Base-by-base conservation (phyloP, 2,329 filamentous ascomycete species). In the Ascochyta lentis region DNA sequence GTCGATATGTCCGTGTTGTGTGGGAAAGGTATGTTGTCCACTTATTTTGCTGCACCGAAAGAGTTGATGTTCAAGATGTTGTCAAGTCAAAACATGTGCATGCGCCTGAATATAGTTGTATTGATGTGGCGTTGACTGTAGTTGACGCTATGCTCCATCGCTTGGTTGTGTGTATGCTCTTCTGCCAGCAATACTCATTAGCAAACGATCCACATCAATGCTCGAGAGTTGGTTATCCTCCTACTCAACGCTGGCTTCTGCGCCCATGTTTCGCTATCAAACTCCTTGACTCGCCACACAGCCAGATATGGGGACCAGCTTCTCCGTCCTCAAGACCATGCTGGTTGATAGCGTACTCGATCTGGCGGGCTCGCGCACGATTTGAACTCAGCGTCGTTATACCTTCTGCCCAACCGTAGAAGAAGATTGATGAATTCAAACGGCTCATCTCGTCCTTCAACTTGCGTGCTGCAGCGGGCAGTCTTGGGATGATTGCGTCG, bases 341-440 rank as follows among this genome's bases (percentile, higher is more conserved):
- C 56, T 80, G 78, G 58, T 88, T 85, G 43, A 89, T 77, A 3
- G 81, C 77, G 23, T 69, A 72, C 61, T 90, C 85, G 40, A 93
- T 84, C 60, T 87, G 83, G 61, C 85, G 89, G 22, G 85, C 83
- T 40, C 89, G 86, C 1, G 84, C 84, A 22, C 84, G 81, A 68
- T 93, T 92, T 58, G 87, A 88, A 3, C 89, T 91, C 47, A 93
- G 76, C 0, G 89, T 92, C 1, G 87, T 89, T 24, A 83, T 69
- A 0, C 81, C 78, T 8, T 78, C 76, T 9, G 80, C 80, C 90
- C 90, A 93, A 15, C 89, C 89, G 66, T 87, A 86, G 48, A 89
- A 78, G 67, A 92, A 91, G 8, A 91, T 89, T 19, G 87, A 87
- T 49, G 81, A 76, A 65, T 91, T 92, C 53, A 90, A 85, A 12